Conservation (phyloP, 441 rosid species). For the Pelargonium exstipulatum region DNA sequence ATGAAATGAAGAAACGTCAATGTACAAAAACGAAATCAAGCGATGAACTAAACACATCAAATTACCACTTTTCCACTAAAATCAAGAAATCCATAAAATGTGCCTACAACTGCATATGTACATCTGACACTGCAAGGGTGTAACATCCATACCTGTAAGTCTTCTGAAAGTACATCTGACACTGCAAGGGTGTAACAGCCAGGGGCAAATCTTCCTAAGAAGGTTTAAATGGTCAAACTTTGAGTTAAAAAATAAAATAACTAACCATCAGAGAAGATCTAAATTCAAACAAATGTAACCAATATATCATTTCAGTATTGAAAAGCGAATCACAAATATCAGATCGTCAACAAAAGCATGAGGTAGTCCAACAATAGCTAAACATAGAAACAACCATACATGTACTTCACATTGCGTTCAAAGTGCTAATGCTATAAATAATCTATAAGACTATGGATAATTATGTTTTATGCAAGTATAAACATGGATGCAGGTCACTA, state of each 20-base stretch:
- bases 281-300: not conserved
- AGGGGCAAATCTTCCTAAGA: constrained; percentile 74
- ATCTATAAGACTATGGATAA: not conserved
- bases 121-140: constrained; percentile 89
- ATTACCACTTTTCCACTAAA: too few relatives aligned
- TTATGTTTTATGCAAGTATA: not conserved
- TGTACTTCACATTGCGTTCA: not conserved
- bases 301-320: constrained; percentile 1
- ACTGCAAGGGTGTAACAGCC: constrained; percentile 96
- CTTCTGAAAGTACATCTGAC: constrained; percentile 83
- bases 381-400: not conserved
- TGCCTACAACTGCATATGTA: constrained; percentile 9
- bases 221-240: constrained; percentile 6
- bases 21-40: too few relatives aligned
- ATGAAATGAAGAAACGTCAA: not conserved
- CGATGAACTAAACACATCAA: too few relatives aligned
- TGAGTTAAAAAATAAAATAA: not conserved
- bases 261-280: not conserved
- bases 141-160: constrained; percentile 81
- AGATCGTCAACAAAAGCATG: not conserved
- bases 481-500: not conserved
- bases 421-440: not conserved
- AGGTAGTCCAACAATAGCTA: not conserved
- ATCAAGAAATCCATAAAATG: too few relatives aligned
- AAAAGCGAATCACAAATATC: not conserved